Conservation (phyloP, 108 stramenopile species). For the Nitzschia sp. region DNA sequence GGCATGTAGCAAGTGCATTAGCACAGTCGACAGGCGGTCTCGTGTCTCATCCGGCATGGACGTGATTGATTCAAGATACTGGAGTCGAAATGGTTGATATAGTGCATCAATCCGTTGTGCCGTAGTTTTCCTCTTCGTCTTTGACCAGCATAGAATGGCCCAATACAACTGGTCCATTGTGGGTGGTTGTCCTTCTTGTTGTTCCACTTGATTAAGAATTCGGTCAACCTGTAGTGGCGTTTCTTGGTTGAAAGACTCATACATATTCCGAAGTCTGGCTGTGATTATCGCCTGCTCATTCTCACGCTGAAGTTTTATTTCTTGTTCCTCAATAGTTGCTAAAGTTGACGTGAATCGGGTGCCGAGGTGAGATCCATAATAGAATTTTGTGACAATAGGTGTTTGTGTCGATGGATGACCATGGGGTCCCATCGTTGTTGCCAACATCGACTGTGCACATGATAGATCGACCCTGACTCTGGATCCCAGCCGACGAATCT, state of each 20-base stretch:
- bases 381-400: too few relatives aligned
- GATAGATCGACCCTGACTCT: too few relatives aligned
- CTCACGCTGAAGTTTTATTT: too few relatives aligned
- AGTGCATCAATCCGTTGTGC: conserved; percentile 23
- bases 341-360: too few relatives aligned
- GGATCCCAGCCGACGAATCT: too few relatives aligned
- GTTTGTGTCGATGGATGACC: too few relatives aligned
- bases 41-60: not conserved
- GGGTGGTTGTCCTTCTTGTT: not conserved
- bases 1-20: conserved; percentile 20
- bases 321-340: too few relatives aligned
- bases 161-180: conserved; percentile 13
- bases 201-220: conserved; percentile 9
- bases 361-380: too few relatives aligned
- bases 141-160: conserved; percentile 25
- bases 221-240: conserved; percentile 13
- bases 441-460: too few relatives aligned
- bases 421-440: too few relatives aligned
- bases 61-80: not conserved
- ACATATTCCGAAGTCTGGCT: not conserved
- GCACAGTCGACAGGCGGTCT: not conserved
- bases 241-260: conserved; percentile 13
- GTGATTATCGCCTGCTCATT: too few relatives aligned
- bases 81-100: not conserved
- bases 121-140: conserved; percentile 9